A percentile compares a stretch with the other conserved stretches of the same genome.
Evolutionary conservation across 225 moss, liverwort and hornwort species (phyloP).

Genomic region (Pseudoscleropodium purum): DNA sequence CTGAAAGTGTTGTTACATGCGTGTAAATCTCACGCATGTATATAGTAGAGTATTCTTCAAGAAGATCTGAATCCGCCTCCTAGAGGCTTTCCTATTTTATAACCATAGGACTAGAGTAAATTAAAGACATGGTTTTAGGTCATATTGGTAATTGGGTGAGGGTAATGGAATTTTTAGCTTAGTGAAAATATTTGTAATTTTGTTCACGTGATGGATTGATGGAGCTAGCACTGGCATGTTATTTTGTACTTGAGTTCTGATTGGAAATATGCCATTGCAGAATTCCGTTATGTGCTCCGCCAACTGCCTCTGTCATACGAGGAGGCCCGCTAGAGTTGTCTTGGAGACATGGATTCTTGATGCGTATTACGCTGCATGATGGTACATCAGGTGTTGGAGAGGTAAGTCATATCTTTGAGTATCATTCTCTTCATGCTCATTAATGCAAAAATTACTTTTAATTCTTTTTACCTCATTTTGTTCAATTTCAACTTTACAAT

Average conservation of each 20-base stretch:
- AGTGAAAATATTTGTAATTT: background rate
- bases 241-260: background rate
- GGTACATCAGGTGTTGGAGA: constrained; percentile 79
- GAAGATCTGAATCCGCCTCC: no score
- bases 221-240: background rate
- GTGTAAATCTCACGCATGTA: background rate
- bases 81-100: background rate
- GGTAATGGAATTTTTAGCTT: background rate
- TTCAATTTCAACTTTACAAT: background rate
- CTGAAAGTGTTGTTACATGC: background rate
- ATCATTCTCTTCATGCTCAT: no score
- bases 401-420: constrained; percentile 25
- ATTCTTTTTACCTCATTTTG: no score
- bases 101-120: background rate
- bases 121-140: background rate
- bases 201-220: background rate
- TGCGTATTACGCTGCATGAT: constrained; percentile 42
- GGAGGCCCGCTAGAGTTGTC: constrained; percentile 1
- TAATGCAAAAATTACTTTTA: background rate
- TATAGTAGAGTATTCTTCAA: background rate
- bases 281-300: constrained; percentile 56
- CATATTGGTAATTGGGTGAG: background rate
- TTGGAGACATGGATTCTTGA: constrained; percentile 61
- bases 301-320: constrained; percentile 27
- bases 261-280: constrained; percentile 18